phyloP scores from a whole-genome alignment of 805 yeast species.

The Schwanniomyces yamadae region DNA sequence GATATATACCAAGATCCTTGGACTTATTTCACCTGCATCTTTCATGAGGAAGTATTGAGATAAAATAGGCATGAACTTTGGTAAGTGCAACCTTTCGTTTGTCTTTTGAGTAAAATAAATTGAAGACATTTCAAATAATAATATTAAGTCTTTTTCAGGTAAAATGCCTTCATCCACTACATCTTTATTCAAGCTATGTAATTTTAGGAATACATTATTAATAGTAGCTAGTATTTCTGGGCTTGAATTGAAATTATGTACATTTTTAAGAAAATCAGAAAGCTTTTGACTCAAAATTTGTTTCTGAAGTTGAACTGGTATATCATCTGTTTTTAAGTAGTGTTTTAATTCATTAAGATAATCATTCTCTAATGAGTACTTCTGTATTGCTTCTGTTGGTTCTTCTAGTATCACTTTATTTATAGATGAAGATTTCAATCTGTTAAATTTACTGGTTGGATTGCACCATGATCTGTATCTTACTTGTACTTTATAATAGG shows the following conservation, averaged over 20 bases:
- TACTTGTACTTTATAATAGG: too few relatives aligned
- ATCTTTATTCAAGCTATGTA: conserved; percentile 13
- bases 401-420: conserved; percentile 10
- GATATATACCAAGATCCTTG: conserved; percentile 21
- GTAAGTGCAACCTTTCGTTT: conserved; percentile 13
- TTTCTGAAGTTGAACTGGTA: conserved; percentile 17
- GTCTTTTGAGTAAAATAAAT: conserved; percentile 5
- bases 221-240: conserved; percentile 15
- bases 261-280: conserved; percentile 13
- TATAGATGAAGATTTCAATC: neutral
- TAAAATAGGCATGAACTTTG: conserved; percentile 27
- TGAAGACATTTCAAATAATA: conserved; percentile 19
- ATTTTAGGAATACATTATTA: conserved; percentile 19
- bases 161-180: conserved; percentile 6
- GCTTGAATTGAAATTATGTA: conserved; percentile 7
- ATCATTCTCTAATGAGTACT: neutral
- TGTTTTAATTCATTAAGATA: conserved; percentile 21
- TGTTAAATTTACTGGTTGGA: conserved; percentile 15
- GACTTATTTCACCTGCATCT: conserved; percentile 12
- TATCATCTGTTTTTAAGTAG: conserved; percentile 26
- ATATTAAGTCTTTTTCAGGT: conserved; percentile 8
- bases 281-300: conserved; percentile 20
- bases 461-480: conserved; percentile 15
- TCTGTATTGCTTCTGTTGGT: conserved; percentile 5
- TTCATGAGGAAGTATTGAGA: conserved; percentile 18